Conservation (phyloP, 1,284 basidiomycete genomes). For the Papiliotrema laurentii region DNA sequence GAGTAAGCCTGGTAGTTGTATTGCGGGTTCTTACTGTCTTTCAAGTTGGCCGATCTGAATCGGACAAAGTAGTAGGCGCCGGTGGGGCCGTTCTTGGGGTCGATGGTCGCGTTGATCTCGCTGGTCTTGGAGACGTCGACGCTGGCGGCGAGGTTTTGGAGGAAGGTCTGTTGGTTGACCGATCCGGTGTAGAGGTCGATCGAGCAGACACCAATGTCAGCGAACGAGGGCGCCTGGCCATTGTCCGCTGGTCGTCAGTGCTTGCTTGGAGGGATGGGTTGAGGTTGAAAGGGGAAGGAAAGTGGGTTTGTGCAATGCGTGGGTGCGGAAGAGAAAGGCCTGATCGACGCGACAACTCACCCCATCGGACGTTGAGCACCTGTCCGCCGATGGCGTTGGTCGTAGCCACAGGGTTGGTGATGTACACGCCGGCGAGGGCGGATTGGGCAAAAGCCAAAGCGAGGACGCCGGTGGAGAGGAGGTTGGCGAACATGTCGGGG, state of each 20-base stretch:
- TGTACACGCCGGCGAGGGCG: slow-evolving; percentile 44
- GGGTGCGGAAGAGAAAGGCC: not conserved
- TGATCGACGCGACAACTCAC: slow-evolving; percentile 34
- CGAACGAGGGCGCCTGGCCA: slow-evolving; percentile 55
- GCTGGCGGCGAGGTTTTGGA: slow-evolving; percentile 59
- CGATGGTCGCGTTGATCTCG: slow-evolving; percentile 58
- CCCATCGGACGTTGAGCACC: slow-evolving; percentile 60
- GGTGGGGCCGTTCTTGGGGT: slow-evolving; percentile 60
- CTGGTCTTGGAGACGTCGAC: slow-evolving; percentile 60
- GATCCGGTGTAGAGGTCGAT: slow-evolving; percentile 63
- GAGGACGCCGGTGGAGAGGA: no score
- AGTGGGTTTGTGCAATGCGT: not conserved
- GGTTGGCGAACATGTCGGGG: slow-evolving; percentile 28
- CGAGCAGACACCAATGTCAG: slow-evolving; percentile 57
- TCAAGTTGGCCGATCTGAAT: slow-evolving; percentile 58
- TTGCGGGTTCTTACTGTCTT: slow-evolving; percentile 53
- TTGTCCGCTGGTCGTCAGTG: slow-evolving; percentile 51
- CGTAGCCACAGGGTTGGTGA: slow-evolving; percentile 49
- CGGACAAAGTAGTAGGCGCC: slow-evolving; percentile 52
- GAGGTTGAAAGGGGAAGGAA: not conserved
- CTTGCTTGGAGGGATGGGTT: not conserved
- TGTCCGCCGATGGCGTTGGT: slow-evolving; percentile 60
- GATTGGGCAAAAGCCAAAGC: slow-evolving; percentile 49
- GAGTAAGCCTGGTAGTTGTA: slow-evolving; percentile 70
- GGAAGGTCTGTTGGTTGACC: slow-evolving; percentile 51